Percentiles rank a stretch among this genome's conserved stretches.
Conservation (phyloP, 108 stramenopile species). For the Cyclotella kingstonii region DNA sequence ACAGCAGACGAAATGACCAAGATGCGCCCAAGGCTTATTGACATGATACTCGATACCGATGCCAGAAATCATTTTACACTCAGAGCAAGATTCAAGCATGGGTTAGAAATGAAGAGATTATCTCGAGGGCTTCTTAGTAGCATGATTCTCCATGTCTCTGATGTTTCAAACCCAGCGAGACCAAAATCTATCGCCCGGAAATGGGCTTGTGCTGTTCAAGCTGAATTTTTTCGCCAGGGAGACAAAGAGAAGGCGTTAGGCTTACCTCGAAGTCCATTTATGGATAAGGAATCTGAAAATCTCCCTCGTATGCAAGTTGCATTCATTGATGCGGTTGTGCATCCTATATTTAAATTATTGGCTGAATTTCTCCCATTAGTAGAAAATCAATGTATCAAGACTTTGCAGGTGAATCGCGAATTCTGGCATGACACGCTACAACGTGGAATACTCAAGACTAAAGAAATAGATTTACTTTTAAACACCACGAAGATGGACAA, state of each 20-base stretch:
- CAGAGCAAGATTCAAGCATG: conserved; percentile 47
- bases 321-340: conserved; percentile 50
- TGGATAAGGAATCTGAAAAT: conserved; percentile 47
- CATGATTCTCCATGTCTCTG: conserved; percentile 51
- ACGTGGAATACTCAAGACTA: conserved; percentile 28
- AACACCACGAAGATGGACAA: conserved; percentile 15
- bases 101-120: conserved; percentile 50
- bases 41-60: conserved; percentile 54
- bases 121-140: conserved; percentile 47
- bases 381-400: conserved; percentile 42
- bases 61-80: conserved; percentile 53
- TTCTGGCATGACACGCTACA: conserved; percentile 50
- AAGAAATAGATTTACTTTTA: conserved; percentile 34
- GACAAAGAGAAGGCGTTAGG: conserved; percentile 46
- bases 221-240: conserved; percentile 53
- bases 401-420: conserved; percentile 42
- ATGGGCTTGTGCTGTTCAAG: conserved; percentile 50
- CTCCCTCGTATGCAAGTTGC: conserved; percentile 54
- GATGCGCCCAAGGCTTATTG: conserved; percentile 45
- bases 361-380: conserved; percentile 50
- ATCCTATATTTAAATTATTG: conserved; percentile 36
- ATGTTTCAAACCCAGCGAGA: conserved; percentile 48
- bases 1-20: conserved; percentile 31
- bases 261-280: conserved; percentile 30
- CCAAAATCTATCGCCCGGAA: conserved; percentile 39